These are phyloP conservation scores for Lactarius sp. DNA, from an alignment of 768 basidiomycete genomes.

Conservation along the genomic window DNA sequence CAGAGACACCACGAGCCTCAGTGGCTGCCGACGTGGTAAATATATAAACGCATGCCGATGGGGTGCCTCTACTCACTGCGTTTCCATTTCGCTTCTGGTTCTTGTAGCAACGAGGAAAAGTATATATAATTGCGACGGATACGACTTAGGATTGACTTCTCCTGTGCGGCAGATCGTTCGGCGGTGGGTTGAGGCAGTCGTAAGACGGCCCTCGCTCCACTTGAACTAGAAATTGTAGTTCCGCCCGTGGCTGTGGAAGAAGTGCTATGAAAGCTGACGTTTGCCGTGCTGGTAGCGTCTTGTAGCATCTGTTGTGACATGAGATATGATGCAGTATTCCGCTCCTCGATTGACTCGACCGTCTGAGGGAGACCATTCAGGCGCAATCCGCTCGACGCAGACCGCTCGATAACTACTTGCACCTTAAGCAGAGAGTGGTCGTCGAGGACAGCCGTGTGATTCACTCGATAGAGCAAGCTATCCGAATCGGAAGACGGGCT, in stretches of 20 bases:
- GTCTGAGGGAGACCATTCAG: conserved; percentile 80
- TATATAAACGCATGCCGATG: conserved; percentile 6
- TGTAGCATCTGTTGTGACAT: conserved; percentile 62
- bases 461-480: conserved; percentile 56
- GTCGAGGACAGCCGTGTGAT: conserved; percentile 66
- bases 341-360: conserved; percentile 60
- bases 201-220: conserved; percentile 27
- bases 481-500: conserved; percentile 41
- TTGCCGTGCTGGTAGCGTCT: conserved; percentile 66
- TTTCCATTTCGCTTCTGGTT: conserved; percentile 97
- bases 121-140: conserved; percentile 95
- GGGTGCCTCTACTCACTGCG: conserved; percentile 50
- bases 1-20: conserved; percentile 85
- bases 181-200: conserved; percentile 36
- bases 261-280: conserved; percentile 60
- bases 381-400: conserved; percentile 70
- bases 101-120: conserved; percentile 93
- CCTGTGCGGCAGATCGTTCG: conserved; percentile 53
- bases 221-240: conserved; percentile 26
- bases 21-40: conserved; percentile 45
- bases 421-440: conserved; percentile 80
- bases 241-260: conserved; percentile 48
- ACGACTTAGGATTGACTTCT: conserved; percentile 80
- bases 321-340: conserved; percentile 56
- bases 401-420: conserved; percentile 72